Base-by-base conservation (phyloP, 2,329 filamentous ascomycete species). In the Penicillium sp. region DNA sequence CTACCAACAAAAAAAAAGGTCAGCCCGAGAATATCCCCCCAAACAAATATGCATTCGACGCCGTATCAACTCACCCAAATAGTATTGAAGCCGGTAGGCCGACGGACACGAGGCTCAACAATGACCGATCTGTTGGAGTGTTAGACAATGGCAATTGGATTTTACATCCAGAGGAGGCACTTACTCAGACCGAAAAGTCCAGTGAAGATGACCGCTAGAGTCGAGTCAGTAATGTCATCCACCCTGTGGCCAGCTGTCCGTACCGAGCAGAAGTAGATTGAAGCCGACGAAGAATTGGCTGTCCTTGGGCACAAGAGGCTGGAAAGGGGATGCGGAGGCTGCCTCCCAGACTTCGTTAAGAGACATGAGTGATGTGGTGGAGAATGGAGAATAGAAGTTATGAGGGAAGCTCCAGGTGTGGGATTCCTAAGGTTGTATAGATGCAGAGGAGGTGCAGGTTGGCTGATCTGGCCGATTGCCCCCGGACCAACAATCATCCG, bases 331-430 rank as follows among this genome's bases (percentile, higher is more conserved):
- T 82, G 85, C 84, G 75, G 89, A 84, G 78, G 92, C 90, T 82
- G 90, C 89, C 82, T 95, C 88, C 93, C 93, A 97, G 79, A 96
- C 83, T 75, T 94, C 86, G 77, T 88, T 86, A 75, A 96, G 80
- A 81, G 89, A 90, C 78, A 79, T 79, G 67, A 68, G 68, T 32
- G 10, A 50, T 51, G 43, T 12, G n/a, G 27, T 30, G 4, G 9
- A 30, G 12, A 30, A 30, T 13, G 4, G 12, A 30, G 7, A 10
- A 7, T 13, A n/a, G 27, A 13, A 32, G 12, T 17, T 26, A 44
- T 17, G 24, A 7, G 8, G 27, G 13, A 13, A 32, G 20, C 29
- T 45, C n/a, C 15, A 33, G 24, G 20, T 34, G 18, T 55, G 17
- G 32, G 47, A 51, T 49, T n/a, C n/a, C 17, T n/a, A 33, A 27